phyloP scores from a whole-genome alignment of 2,329 filamentous ascomycete genomes.

The Ceratocystis destructans region DNA sequence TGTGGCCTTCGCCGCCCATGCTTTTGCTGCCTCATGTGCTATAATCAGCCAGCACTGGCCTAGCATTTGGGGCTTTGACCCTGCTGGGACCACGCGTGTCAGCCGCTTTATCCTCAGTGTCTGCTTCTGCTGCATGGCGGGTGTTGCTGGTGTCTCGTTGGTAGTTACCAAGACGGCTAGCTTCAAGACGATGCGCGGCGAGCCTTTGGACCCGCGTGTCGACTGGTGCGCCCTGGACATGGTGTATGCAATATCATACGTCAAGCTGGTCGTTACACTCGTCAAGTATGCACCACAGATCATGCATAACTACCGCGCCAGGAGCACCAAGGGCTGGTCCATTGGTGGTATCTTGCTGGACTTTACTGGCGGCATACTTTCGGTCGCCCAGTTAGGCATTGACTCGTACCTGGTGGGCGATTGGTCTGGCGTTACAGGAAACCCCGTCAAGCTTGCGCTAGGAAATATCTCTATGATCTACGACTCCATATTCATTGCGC shows the following conservation, averaged over 20 bases:
- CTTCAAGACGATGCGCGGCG: conserved; percentile 21
- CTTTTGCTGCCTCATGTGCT: conserved; percentile 55
- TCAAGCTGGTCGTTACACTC: conserved; percentile 77
- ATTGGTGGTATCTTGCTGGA: conserved; percentile 77
- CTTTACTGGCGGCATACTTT: conserved; percentile 66
- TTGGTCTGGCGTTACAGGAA: conserved; percentile 83
- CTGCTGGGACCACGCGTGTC: conserved; percentile 40
- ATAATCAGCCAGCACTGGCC: conserved; percentile 67
- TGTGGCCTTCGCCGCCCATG: conserved; percentile 74
- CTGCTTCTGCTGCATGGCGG: conserved; percentile 52
- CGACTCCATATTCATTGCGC: conserved; percentile 70
- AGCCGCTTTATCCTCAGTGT: conserved; percentile 53
- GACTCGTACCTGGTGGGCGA: conserved; percentile 74
- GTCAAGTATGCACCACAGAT: conserved; percentile 90
- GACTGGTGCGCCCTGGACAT: conserved; percentile 51
- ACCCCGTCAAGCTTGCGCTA: conserved; percentile 78
- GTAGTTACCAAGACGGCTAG: conserved; percentile 30
- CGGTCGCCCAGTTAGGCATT: conserved; percentile 65
- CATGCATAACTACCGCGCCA: conserved; percentile 67
- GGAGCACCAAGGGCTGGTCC: conserved; percentile 77
- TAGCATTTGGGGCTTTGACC: conserved; percentile 64
- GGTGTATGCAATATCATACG: conserved; percentile 60
- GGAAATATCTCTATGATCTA: conserved; percentile 78
- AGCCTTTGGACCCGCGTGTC: conserved; percentile 26
- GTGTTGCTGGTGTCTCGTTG: conserved; percentile 39